Percentiles rank a stretch among this genome's conserved stretches.
phyloP scores from a whole-genome alignment of 371 early-diverging fungal genomes.

The Sporodiniella umbellata region DNA sequence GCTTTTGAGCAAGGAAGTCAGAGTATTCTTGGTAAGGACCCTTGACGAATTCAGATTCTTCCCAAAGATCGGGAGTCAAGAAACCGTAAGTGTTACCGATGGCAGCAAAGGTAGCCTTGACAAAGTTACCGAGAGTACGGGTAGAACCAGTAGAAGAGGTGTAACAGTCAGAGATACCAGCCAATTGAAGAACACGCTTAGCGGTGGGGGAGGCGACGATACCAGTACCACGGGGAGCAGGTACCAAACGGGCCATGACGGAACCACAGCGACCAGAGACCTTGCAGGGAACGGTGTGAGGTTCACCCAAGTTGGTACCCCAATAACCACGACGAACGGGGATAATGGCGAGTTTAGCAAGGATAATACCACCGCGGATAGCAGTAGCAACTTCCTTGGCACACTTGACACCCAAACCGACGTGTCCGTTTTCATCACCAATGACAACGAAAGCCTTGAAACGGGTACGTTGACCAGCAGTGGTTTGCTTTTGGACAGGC shows the following conservation, averaged over 20 bases:
- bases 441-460: conserved; percentile 99
- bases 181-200: conserved; percentile 98
- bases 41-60: conserved; percentile 82
- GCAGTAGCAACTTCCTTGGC: conserved; percentile 99
- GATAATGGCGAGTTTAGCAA: conserved; percentile 98
- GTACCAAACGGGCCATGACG: conserved; percentile 86
- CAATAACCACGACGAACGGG: conserved; percentile 99
- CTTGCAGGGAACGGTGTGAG: conserved; percentile 99
- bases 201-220: conserved; percentile 97
- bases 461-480: conserved; percentile 99
- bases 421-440: conserved; percentile 98
- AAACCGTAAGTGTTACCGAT: conserved; percentile 97
- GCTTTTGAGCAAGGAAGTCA: conserved; percentile 79
- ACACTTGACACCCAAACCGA: conserved; percentile 99
- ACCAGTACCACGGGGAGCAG: conserved; percentile 72
- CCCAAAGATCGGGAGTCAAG: conserved; percentile 98
- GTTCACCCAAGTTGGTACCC: conserved; percentile 96
- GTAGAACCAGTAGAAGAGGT: conserved; percentile 94
- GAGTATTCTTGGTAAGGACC: conserved; percentile 94
- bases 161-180: conserved; percentile 99
- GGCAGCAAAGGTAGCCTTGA: conserved; percentile 99
- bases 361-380: conserved; percentile 98
- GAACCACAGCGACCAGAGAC: conserved; percentile 99
- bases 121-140: conserved; percentile 96
- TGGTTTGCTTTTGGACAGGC: conserved; percentile 99